These are phyloP conservation scores for Fomitiporia mediterranea DNA, from an alignment of 1,284 basidiomycete species.

Conservation along the genomic window DNA sequence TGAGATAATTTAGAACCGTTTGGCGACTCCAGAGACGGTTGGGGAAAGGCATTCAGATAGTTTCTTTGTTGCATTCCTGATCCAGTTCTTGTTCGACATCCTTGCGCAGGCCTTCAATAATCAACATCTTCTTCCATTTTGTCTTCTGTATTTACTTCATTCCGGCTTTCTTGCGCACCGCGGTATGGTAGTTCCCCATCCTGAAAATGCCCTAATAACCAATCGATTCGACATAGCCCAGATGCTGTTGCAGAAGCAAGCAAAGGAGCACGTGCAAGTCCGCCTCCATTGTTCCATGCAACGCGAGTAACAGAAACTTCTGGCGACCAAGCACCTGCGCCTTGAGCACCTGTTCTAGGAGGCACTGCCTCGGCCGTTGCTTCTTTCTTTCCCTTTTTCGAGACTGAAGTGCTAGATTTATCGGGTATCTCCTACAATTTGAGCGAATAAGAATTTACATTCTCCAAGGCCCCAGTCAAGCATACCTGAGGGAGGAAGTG, in stretches of 20 bases:
- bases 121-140: slow-evolving; percentile 18
- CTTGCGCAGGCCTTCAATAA: neutral
- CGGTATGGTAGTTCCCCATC: slow-evolving; percentile 59
- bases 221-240: slow-evolving; percentile 84
- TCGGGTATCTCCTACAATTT: slow-evolving; percentile 37
- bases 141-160: slow-evolving; percentile 15
- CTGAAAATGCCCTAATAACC: slow-evolving; percentile 63
- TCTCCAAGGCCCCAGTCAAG: slow-evolving; percentile 44
- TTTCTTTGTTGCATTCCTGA: neutral
- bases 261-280: slow-evolving; percentile 59
- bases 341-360: neutral
- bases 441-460: slow-evolving; percentile 32
- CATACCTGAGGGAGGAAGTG: slow-evolving; percentile 69
- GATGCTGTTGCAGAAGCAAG: slow-evolving; percentile 75
- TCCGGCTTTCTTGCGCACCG: slow-evolving; percentile 41
- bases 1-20: no score
- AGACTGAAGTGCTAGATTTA: slow-evolving; percentile 26
- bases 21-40: no score
- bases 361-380: slow-evolving; percentile 24
- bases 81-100: neutral
- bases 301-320: slow-evolving; percentile 74
- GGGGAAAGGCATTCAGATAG: no score
- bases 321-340: slow-evolving; percentile 69
- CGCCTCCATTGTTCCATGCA: slow-evolving; percentile 74
- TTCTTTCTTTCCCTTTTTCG: slow-evolving; percentile 28